Conservation (phyloP, 345 rosid genomes). For the Durio zibethinus region DNA sequence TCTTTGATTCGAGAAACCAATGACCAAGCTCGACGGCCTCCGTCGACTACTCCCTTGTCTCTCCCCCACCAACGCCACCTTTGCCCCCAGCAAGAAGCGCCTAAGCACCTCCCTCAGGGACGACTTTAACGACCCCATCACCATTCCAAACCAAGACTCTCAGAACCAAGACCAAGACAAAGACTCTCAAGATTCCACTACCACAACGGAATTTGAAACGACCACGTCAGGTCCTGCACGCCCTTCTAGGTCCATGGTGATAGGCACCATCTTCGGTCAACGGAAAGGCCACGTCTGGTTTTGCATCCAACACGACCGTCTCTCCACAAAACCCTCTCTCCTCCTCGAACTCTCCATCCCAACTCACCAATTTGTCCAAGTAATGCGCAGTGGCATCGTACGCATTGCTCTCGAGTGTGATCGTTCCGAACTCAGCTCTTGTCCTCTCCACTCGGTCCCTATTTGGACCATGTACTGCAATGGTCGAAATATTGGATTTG, state of each 20-base stretch:
- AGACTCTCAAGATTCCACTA: conserved; percentile 33
- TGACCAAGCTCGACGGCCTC: conserved; percentile 68
- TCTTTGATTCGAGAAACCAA: conserved; percentile 11
- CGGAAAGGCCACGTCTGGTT: conserved; percentile 89
- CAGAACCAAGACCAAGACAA: conserved; percentile 12
- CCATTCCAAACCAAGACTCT: not conserved
- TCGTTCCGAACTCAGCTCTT: conserved; percentile 44
- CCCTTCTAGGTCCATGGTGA: conserved; percentile 76
- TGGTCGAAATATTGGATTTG: conserved; percentile 60
- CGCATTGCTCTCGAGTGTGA: conserved; percentile 72
- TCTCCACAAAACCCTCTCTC: conserved; percentile 61
- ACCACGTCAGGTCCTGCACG: conserved; percentile 34
- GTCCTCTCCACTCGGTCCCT: conserved; percentile 62
- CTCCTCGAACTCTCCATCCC: conserved; percentile 74
- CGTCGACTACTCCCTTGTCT: conserved; percentile 69
- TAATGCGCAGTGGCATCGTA: conserved; percentile 69
- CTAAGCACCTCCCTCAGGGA: conserved; percentile 70
- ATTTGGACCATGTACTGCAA: conserved; percentile 71
- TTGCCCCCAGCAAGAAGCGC: conserved; percentile 53
- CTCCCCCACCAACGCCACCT: conserved; percentile 36
- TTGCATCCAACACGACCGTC: conserved; percentile 79
- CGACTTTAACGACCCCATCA: conserved; percentile 32
- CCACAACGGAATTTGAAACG: conserved; percentile 15
- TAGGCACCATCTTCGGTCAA: conserved; percentile 74
- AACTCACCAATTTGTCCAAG: conserved; percentile 59